Percentiles rank a stretch among this genome's conserved stretches.
These are phyloP conservation scores for Sclerotinia sclerotiorum DNA, from an alignment of 2,329 filamentous ascomycete genomes.

Conservation along the genomic window DNA sequence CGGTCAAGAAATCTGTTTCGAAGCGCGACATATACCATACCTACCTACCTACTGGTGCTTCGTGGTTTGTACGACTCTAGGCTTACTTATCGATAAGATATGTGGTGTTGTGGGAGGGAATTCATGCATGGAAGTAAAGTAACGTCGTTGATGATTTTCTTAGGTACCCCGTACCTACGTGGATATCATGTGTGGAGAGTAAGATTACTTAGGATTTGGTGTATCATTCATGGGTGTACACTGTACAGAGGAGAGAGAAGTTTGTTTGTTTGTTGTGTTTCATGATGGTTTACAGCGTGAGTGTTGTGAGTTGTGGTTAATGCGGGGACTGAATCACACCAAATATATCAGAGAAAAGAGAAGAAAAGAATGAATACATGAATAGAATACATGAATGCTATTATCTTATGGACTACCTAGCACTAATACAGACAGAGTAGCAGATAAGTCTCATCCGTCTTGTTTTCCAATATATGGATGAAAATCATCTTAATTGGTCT, in stretches of 20 bases:
- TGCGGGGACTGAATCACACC: background rate
- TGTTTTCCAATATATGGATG: background rate
- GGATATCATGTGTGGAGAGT: constrained; percentile 5
- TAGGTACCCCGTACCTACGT: constrained; percentile 13
- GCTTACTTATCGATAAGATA: constrained; percentile 25
- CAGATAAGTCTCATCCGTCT: background rate
- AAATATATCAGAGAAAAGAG: background rate
- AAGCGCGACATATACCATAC: background rate
- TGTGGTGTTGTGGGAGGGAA: constrained; percentile 14
- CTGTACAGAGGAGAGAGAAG: background rate
- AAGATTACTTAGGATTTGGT: background rate
- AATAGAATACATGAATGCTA: background rate
- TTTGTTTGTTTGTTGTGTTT: background rate
- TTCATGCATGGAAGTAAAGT: background rate
- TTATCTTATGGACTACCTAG: background rate
- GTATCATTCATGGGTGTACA: too few species aligned
- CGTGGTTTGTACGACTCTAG: background rate
- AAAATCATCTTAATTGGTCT: background rate
- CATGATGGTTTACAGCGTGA: background rate
- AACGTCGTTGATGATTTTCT: background rate
- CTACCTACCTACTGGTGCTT: too few species aligned
- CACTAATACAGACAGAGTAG: background rate
- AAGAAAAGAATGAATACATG: background rate
- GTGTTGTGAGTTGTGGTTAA: background rate
- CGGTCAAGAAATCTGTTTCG: constrained; percentile 10